Evolutionary conservation across 2,329 filamentous ascomycete genomes (phyloP).

Genomic region (Phyllosticta ampelicida): DNA sequence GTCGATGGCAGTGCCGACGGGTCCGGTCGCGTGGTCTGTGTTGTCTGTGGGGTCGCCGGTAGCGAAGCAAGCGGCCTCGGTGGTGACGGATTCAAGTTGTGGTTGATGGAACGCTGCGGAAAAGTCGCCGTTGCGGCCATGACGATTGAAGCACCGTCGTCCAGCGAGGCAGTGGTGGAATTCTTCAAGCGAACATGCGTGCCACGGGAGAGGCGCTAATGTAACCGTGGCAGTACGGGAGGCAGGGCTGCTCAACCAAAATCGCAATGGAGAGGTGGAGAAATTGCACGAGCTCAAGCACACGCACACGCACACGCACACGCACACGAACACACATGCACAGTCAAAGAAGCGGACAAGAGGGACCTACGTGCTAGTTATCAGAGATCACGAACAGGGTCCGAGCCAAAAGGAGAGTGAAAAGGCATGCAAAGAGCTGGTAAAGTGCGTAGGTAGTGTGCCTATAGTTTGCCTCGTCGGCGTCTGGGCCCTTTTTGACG

Average conservation of each 20-base stretch:
- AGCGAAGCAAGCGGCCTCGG: slow-evolving; percentile 1
- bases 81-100: not conserved
- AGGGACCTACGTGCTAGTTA: too few relatives aligned
- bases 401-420: not conserved
- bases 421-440: too few relatives aligned
- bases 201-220: too few relatives aligned
- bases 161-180: not conserved
- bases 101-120: not conserved
- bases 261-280: too few relatives aligned
- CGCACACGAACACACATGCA: not conserved
- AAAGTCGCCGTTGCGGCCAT: not conserved
- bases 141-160: not conserved
- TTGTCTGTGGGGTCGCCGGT: not conserved
- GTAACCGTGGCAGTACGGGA: too few relatives aligned
- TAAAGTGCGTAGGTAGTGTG: not conserved
- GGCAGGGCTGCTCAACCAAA: too few relatives aligned
- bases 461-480: not conserved
- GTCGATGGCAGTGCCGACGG: slow-evolving; percentile 12
- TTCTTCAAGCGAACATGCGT: not conserved
- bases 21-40: slow-evolving; percentile 3
- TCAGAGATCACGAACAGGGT: not conserved
- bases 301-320: not conserved
- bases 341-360: not conserved
- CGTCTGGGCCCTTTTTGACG: not conserved
- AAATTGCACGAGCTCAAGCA: not conserved